Evolutionary conservation across 768 basidiomycete species (phyloP), one percentile per base, ranked within the genome.

Genomic region (Tricholoma sp.): DNA sequence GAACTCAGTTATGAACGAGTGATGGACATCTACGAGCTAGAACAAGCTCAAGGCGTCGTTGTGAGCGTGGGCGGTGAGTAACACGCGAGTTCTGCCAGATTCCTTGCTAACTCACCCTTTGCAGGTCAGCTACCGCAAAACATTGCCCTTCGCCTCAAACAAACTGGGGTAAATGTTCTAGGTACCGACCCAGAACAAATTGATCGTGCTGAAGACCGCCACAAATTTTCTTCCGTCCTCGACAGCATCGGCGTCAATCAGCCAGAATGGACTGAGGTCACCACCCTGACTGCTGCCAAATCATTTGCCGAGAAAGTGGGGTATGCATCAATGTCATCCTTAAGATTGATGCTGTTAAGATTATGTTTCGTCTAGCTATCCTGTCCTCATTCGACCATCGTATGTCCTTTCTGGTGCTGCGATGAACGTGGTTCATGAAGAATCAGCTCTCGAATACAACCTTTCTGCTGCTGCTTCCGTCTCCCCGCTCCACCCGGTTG

Each of bases 11-110:
- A 82, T 74, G 97, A 99, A 73, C 85, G 96, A 41, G 95, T 99
- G 60, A 98, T 99, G 96, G 97, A 99, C 72, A 98, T 99, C 65
- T 99, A 98, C 66, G 97, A 99, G 70, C 74, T 98, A 57, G 97
- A 99, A 69, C 81, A 83, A 33, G 89, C 97, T 0, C 84, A 89
- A 53, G 97, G 97, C 67, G 93, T 96, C 50, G 83, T 99, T 60
- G 96, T 99, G 68, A 94, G 90, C 65, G 95, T 99, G 31, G 97
- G 97, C 63, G 97, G 95, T 91, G 64, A 64, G 87, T 66, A 24
- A 5, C 29, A 17, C 18, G 31, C 28, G 33, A 31, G 15, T 9
- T 33, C 2, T 44, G 20, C n/a, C 17, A 49, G 36, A n/a, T 52
- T 63, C 6, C 54, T 47, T 42, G 49, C n/a, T 41, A 36, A 41